Evolutionary conservation across 495 filamentous ascomycete species (phyloP).

Genomic region (Letharia columbiana): DNA sequence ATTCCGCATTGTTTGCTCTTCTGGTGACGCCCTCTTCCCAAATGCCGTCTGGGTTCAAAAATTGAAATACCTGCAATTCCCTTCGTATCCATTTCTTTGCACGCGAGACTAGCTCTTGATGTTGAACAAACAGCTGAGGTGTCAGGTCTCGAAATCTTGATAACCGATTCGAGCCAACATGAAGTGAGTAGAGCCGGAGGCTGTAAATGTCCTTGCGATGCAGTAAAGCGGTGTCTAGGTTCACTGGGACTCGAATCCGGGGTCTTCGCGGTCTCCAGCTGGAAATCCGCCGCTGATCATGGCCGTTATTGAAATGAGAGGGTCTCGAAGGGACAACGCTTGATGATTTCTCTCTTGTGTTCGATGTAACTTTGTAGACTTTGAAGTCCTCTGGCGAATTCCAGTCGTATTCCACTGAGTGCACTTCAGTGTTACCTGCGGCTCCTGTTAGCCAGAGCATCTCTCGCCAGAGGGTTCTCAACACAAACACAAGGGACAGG

Average conservation of each 20-base stretch:
- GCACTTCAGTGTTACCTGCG: conserved; percentile 53
- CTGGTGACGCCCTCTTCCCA: conserved; percentile 31
- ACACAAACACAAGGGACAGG: conserved; percentile 64
- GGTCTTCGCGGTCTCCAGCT: conserved; percentile 12
- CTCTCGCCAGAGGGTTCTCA: conserved; percentile 10
- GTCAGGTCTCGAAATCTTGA: conserved; percentile 72
- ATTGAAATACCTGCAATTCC: conserved; percentile 81
- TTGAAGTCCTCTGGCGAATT: conserved; percentile 45
- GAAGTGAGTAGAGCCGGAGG: conserved; percentile 66
- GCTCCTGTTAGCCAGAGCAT: conserved; percentile 17
- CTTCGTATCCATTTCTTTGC: conserved; percentile 84
- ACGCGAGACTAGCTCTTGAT: conserved; percentile 63
- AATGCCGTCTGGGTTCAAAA: conserved; percentile 43
- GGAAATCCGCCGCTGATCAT: background rate
- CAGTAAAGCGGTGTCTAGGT: conserved; percentile 49
- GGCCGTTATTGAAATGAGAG: background rate
- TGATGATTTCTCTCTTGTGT: background rate
- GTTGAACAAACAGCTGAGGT: conserved; percentile 52
- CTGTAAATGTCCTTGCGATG: conserved; percentile 69
- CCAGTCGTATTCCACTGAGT: conserved; percentile 59
- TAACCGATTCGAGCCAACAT: conserved; percentile 74
- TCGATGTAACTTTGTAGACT: conserved; percentile 40
- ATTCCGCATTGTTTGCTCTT: conserved; percentile 72
- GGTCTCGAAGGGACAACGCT: background rate
- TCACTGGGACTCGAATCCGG: conserved; percentile 23